Conservation (phyloP, 192 early-diverging fungal genomes). For the Pilaira anomala region DNA sequence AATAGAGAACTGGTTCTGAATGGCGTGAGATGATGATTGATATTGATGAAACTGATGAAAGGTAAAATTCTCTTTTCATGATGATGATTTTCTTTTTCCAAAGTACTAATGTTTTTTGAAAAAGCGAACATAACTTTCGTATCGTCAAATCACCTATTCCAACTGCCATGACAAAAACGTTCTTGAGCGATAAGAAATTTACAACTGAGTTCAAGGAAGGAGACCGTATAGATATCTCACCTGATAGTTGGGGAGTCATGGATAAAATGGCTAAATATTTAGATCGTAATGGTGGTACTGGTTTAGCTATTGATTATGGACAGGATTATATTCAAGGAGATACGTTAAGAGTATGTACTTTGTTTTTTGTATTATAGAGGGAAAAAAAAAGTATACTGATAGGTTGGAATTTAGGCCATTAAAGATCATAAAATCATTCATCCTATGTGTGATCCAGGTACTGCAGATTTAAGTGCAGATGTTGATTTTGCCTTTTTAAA, state of each 20-base stretch:
- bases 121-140: conserved; percentile 70
- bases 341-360: conserved; percentile 45
- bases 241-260: conserved; percentile 68
- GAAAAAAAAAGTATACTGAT: conserved; percentile 74
- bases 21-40: conserved; percentile 93
- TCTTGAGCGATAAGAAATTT: conserved; percentile 40
- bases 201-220: conserved; percentile 59
- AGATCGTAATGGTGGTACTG: conserved; percentile 61
- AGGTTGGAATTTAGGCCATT: conserved; percentile 48
- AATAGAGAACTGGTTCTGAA: conserved; percentile 65
- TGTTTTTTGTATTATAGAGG: conserved; percentile 39
- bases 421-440: too few species aligned
- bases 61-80: too few species aligned
- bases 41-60: conserved; percentile 62
- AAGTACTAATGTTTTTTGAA: too few species aligned
- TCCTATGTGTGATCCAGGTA: conserved; percentile 78
- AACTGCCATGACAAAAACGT: conserved; percentile 52
- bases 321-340: conserved; percentile 69
- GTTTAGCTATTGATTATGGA: conserved; percentile 89
- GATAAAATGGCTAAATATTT: conserved; percentile 70
- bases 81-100: too few species aligned
- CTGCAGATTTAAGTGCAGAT: conserved; percentile 85
- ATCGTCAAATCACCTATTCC: conserved; percentile 62
- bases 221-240: conserved; percentile 78
- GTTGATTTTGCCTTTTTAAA: conserved; percentile 84